Conservation (phyloP, 75 land plant genomes). For the Larix kaempferi region DNA sequence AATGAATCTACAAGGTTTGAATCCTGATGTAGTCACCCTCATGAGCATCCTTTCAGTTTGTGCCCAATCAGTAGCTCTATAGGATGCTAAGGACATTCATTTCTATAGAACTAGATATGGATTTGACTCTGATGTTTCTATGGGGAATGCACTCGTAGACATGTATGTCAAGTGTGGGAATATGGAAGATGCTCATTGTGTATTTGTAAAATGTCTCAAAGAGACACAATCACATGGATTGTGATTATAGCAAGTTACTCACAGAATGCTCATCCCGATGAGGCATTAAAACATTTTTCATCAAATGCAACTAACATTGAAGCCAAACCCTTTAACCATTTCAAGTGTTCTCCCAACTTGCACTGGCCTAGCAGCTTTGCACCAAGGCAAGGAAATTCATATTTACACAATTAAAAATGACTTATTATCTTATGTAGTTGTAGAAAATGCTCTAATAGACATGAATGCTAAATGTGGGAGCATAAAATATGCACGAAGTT, state of each 20-base stretch:
- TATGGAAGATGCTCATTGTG: conserved; percentile 11
- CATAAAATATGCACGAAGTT: conserved; percentile 17
- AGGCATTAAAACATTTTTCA: conserved; percentile 26
- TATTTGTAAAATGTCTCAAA: conserved; percentile 18
- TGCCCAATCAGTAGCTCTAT: neutral
- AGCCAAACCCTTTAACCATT: conserved; percentile 23
- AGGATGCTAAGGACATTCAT: conserved; percentile 28
- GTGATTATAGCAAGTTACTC: conserved; percentile 25
- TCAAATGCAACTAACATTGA: conserved; percentile 21
- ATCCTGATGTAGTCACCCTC: too few relatives aligned
- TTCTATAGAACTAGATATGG: conserved; percentile 16
- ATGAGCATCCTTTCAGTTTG: too few relatives aligned
- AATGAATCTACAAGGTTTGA: too few relatives aligned
- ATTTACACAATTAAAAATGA: neutral
- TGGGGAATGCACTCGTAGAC: conserved; percentile 25
- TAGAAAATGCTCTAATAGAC: conserved; percentile 19
- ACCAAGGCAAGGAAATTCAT: conserved; percentile 12
- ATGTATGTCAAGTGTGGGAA: conserved; percentile 39
- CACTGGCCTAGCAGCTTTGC: conserved; percentile 18
- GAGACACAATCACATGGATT: conserved; percentile 45
- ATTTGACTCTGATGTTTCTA: conserved; percentile 7
- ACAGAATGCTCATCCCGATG: conserved; percentile 8
- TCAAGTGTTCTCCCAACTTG: conserved; percentile 22
- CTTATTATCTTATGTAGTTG: neutral
- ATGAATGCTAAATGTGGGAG: conserved; percentile 23